Evolutionary conservation across 768 basidiomycete species (phyloP), one percentile per base, ranked within the genome.

Genomic region (Psilocybe tampanensis): DNA sequence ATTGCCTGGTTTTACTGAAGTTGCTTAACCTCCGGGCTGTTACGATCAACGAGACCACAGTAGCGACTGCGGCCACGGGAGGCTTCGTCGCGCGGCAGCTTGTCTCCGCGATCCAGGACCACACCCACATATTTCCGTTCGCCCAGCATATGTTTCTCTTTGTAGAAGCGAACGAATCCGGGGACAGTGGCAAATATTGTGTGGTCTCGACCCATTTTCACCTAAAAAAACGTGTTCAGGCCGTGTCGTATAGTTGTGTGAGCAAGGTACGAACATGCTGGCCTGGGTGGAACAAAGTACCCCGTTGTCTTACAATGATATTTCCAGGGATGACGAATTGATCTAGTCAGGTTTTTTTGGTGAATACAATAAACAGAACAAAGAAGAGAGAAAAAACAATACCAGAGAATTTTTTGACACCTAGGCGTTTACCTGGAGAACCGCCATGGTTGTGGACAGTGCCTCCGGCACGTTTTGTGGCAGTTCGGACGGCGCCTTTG

Each of bases 371-470:
- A 42, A 43, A n/a, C 33, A 17, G 0, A 11, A 34, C 18, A 24
- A 36, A 34, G 47, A 24, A 36, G 33, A 45, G 47, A 41, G 21
- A 50, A 32, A 21, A 32, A 21, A 63, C 39, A 48, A 56, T 61
- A 92, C 96, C 95, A 61, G 94, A 95, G 73, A 94, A 98, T 73
- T 94, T 95, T 78, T 98, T 99, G 41, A 98, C 79, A 64, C 97
- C 97, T 26, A 99, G 76, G 21, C 97, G 87, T 73, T 94, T 90
- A 61, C 97, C 97, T 12, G 94, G 89, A 0, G 94, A 95, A 58
- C 92, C 90, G 57, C 96, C 88, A 64, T 94, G 90, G 70, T 98
- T 98, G 71, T 90, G 87, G 2, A 95, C 90, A 8, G 90, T 92
- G 39, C 97, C 97, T 64, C 95, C 96, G 44, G 95, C 96, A 42